Base-by-base conservation (phyloP, 306 rosid genomes). In the Vigna unguiculata region DNA sequence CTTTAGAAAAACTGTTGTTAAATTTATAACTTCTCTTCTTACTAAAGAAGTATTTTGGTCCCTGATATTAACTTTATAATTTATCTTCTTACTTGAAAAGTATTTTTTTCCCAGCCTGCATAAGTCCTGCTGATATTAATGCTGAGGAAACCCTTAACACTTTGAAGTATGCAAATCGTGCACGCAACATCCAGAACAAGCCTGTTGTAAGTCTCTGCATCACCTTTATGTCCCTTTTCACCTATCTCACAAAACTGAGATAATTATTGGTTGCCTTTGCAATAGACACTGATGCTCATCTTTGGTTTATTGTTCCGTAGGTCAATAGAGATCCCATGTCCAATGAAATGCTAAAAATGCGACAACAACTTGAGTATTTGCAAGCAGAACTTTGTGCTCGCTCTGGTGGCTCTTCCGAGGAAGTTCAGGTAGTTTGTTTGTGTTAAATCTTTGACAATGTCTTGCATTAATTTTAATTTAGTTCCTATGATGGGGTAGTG, bases 141-240 rank as follows among this genome's bases (percentile, higher is more conserved):
- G 97, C 96, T 0, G 98, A 94, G 87, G 98, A 94, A 86, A 94
- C 98, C 78, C 91, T 94, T 22, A 94, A 94, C 90, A 94, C 98
- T 76, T 87, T 93, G 81, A 93, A 93, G 85, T 93, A 93, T 13
- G 98, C 98, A 46, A 93, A 93, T 80, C 94, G 98, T 40, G 98
- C 98, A 36, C 98, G 98, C 57, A 94, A 94, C 82, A 94, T 94
- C 75, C 90, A 89, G 69, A 94, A 94, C 83, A 91, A 94, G 85
- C 97, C 98, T 55, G 83, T 94, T 41, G 97, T 91, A 81, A 94
- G 98, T 87, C 66, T 81, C 61, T 76, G 63, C 24, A 54, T 34
- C 30, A 72, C 45, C 57, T 64, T 74, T 20, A 17, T 77, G 24
- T 71, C 51, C 48, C 38, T 36, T 64, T 74, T 58, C 60, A 64